These are phyloP conservation scores for Tremellales sp. DNA, from an alignment of 1,284 basidiomycete species.

Conservation along the genomic window DNA sequence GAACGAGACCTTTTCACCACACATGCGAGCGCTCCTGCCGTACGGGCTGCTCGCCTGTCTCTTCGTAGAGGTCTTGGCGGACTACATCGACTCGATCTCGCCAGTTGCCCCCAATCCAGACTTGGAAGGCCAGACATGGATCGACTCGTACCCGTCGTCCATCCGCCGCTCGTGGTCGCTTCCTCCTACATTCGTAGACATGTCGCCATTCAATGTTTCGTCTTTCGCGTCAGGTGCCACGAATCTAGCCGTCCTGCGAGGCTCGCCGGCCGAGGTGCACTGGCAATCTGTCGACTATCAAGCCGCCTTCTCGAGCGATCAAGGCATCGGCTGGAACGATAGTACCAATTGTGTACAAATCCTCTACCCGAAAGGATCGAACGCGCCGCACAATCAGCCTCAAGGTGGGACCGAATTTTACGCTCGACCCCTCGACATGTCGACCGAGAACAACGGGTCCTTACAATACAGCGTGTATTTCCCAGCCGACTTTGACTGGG, in stretches of 20 bases:
- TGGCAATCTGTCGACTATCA: neutral
- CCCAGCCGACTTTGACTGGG: conserved; percentile 42
- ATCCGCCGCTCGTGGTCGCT: conserved; percentile 57
- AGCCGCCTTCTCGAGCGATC: neutral
- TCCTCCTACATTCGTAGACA: conserved; percentile 57
- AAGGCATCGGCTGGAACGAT: conserved; percentile 1
- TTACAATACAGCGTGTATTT: conserved; percentile 47
- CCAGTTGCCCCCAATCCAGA: too few relatives aligned
- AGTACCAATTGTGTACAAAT: conserved; percentile 51
- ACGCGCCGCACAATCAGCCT: conserved; percentile 59
- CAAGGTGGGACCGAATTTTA: conserved; percentile 68
- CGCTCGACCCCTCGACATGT: conserved; percentile 50
- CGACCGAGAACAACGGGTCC: conserved; percentile 41
- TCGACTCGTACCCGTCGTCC: too few relatives aligned
- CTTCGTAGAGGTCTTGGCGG: too few relatives aligned
- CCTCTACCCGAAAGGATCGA: conserved; percentile 61
- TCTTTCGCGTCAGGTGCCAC: conserved; percentile 56
- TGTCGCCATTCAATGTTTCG: conserved; percentile 60
- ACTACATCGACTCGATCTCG: too few relatives aligned
- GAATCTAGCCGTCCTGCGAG: conserved; percentile 59
- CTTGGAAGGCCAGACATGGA: too few relatives aligned
- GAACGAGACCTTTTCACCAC: too few relatives aligned
- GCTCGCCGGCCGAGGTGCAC: conserved; percentile 43
- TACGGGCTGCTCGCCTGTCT: too few relatives aligned
- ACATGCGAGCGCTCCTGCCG: too few relatives aligned